These are phyloP conservation scores for Rostrohypoxylon terebratum DNA, from an alignment of 495 filamentous ascomycete genomes.

Conservation along the genomic window DNA sequence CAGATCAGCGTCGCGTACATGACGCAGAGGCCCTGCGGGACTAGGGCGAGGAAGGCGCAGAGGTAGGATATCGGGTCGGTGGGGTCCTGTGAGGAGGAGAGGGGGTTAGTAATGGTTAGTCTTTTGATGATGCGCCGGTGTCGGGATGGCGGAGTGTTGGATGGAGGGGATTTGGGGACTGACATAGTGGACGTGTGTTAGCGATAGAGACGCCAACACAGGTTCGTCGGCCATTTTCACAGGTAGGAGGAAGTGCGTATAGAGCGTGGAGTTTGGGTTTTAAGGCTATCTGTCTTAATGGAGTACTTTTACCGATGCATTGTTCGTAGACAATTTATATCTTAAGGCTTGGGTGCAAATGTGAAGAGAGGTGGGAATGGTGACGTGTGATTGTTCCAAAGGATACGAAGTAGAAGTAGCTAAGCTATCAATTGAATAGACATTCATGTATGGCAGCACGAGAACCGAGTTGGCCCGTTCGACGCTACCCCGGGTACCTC, in stretches of 20 bases:
- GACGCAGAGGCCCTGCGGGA: conserved; percentile 90
- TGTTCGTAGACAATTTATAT: not conserved
- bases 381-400: not conserved
- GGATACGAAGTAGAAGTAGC: too few species aligned
- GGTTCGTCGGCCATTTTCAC: conserved; percentile 68
- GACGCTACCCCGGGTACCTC: conserved; percentile 13
- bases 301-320: conserved; percentile 19
- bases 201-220: conserved; percentile 84
- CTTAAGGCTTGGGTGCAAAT: not conserved
- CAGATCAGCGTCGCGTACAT: conserved; percentile 90
- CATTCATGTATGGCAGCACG: not conserved
- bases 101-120: conserved; percentile 30
- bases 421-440: not conserved
- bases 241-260: not conserved
- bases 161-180: too few species aligned
- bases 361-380: not conserved
- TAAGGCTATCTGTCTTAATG: not conserved
- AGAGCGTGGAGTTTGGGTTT: not conserved
- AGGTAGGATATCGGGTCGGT: conserved; percentile 84
- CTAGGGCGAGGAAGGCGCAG: conserved; percentile 92
- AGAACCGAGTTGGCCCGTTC: conserved; percentile 6
- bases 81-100: conserved; percentile 72
- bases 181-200: conserved; percentile 99
- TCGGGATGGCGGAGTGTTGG: conserved; percentile 19
- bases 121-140: too few species aligned